A percentile compares a stretch with the other conserved stretches of the same genome.
phyloP scores from a whole-genome alignment of 1,284 basidiomycete genomes.

The Spongispora temasekensis region DNA sequence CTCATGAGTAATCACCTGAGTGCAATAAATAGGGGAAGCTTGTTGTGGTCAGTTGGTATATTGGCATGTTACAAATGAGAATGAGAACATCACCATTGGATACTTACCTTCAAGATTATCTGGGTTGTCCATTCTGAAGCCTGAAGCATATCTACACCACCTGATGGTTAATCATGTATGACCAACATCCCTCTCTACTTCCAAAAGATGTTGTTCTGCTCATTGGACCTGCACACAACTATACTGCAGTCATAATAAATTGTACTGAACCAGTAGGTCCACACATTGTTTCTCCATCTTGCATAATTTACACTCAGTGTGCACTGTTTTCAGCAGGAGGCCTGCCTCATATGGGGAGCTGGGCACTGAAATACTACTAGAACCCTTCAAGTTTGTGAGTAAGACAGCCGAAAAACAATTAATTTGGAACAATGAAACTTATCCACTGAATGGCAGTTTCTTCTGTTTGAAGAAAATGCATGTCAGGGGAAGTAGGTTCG shows the following conservation, averaged over 20 bases:
- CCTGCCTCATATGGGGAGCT: background rate
- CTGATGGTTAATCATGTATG: background rate
- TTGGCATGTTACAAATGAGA: no score
- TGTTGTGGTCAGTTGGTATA: no score
- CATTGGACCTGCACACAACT: background rate
- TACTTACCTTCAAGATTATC: background rate
- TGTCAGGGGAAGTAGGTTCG: background rate
- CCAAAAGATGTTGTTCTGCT: background rate
- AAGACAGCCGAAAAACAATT: background rate
- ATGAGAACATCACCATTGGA: no score
- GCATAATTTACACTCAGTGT: background rate
- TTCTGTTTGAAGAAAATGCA: background rate
- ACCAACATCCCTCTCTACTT: background rate
- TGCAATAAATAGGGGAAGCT: no score
- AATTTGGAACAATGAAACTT: background rate
- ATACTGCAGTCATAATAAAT: background rate
- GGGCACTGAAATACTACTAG: background rate
- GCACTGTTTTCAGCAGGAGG: background rate
- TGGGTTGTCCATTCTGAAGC: background rate
- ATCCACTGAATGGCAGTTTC: background rate
- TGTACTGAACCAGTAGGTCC: background rate
- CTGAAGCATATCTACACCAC: background rate
- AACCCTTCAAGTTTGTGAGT: background rate
- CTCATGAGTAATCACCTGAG: no score
- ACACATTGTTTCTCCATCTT: background rate